Percentiles rank a stretch among this genome's conserved stretches.
Conservation (phyloP, 108 stramenopile species). For the Asterionellopsis glacialis region DNA sequence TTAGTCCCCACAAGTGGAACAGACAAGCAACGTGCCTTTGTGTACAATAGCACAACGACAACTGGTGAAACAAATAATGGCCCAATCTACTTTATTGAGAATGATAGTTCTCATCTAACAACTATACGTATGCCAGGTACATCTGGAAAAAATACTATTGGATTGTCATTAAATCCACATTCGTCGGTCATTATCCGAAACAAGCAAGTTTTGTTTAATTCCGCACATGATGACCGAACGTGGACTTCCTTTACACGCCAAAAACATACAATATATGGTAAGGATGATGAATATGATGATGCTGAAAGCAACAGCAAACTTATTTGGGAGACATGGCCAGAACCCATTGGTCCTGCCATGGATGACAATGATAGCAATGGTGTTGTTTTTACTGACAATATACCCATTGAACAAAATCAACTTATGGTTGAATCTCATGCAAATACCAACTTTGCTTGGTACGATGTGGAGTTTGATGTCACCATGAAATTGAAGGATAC, state of each 20-base stretch:
- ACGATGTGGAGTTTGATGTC: constrained; percentile 24
- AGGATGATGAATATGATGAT: background rate
- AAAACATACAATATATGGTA: constrained; percentile 7
- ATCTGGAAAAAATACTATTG: background rate
- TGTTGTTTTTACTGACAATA: constrained; percentile 5
- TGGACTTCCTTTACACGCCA: constrained; percentile 8
- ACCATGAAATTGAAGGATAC: constrained; percentile 9
- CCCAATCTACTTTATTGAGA: constrained; percentile 33
- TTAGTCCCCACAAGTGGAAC: background rate
- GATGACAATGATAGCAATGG: background rate
- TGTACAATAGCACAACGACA: constrained; percentile 7
- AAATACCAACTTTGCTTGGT: constrained; percentile 60
- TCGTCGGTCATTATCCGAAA: constrained; percentile 30
- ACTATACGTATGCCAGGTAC: constrained; percentile 7
- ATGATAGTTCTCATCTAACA: constrained; percentile 17
- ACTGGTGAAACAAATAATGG: background rate
- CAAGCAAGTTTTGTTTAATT: constrained; percentile 34
- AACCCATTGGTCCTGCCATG: constrained; percentile 20
- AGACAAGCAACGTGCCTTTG: constrained; percentile 9
- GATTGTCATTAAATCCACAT: constrained; percentile 15
- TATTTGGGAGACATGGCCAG: constrained; percentile 29
- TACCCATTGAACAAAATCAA: constrained; percentile 38
- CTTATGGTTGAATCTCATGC: constrained; percentile 23
- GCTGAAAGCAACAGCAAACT: constrained; percentile 1
- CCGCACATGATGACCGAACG: constrained; percentile 18